Base-by-base conservation (phyloP, 768 basidiomycete species). In the Termitomyces heimii region DNA sequence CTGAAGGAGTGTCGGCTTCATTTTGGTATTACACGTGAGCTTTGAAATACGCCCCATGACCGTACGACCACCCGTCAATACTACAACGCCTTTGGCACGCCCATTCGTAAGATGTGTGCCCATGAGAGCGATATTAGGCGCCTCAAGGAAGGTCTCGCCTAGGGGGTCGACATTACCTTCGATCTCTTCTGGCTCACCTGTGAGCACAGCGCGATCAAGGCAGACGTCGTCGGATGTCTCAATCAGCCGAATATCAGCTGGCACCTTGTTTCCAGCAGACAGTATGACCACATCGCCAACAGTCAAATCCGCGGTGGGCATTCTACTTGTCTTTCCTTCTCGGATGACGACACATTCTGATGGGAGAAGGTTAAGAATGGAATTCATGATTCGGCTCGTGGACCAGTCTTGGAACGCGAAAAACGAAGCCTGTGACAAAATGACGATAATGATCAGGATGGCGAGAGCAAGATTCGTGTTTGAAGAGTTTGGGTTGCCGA, bases 21-120 rank as follows among this genome's bases (percentile, higher is more conserved):
- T 71, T 58, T 76, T 77, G 12, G 72, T 72, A 50, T 76, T 71
- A 18, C 73, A 76, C 0, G 82, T 80, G 63, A 83, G 75, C 60
- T 78, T 75, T 24, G 83, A 82, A 57, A 84, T 77, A 29, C 80
- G 78, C 8, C 82, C 83, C 77, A 79, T 77, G 54, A 76, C 65
- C 1, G 74, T 72, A 37, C 71, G 77, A 59, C 76, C 74, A 37
- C 78, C 78, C 1, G 72, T 75, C 28, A 74, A 71, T 34, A 79
- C 75, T 5, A 75, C 74, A 0, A 78, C 61, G 22, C 77, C 76
- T 34, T 63, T 71, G 31, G 75, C 76, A 18, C 69, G 69, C 4
- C 77, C 77, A 51, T 76, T 74, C 0, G 71, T 74, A 26, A 75
- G 71, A 55, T 75, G 72, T 0, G 76, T 77, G 0, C 75, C 76